These are phyloP conservation scores for Penicillium turbatum DNA, from an alignment of 495 filamentous ascomycete species.

Conservation along the genomic window DNA sequence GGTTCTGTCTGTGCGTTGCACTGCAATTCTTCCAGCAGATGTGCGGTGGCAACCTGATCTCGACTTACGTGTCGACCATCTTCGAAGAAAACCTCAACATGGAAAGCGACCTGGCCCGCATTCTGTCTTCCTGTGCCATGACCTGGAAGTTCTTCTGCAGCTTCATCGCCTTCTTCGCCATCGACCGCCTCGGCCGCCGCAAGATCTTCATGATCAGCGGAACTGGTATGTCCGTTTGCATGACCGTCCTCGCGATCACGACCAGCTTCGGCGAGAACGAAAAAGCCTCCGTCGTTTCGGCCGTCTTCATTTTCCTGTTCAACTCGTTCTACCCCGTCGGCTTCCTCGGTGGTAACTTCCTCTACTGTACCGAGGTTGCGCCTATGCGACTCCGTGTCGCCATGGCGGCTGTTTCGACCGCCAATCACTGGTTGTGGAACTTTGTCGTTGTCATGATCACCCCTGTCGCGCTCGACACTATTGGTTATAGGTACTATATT, in stretches of 20 bases:
- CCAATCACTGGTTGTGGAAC: conserved; percentile 48
- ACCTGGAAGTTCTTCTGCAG: conserved; percentile 45
- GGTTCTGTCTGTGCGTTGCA: conserved; percentile 30
- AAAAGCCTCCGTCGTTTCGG: conserved; percentile 29
- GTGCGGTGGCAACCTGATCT: conserved; percentile 28
- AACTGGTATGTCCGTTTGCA: conserved; percentile 37
- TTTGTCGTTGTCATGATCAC: conserved; percentile 53
- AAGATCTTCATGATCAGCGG: conserved; percentile 46
- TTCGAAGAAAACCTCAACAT: conserved; percentile 26
- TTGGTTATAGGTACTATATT: conserved; percentile 54
- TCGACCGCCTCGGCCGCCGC: conserved; percentile 47
- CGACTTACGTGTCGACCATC: conserved; percentile 25
- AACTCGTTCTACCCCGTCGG: conserved; percentile 53
- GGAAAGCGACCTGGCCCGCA: conserved; percentile 14
- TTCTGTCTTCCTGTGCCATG: conserved; percentile 29
- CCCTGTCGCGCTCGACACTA: conserved; percentile 46
- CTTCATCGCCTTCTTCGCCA: conserved; percentile 40
- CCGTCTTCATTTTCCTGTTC: conserved; percentile 53
- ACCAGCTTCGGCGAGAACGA: conserved; percentile 36
- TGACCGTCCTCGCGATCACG: conserved; percentile 39
- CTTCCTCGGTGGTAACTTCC: conserved; percentile 51
- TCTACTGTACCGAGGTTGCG: conserved; percentile 54
- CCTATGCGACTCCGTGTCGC: conserved; percentile 48
- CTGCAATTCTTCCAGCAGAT: conserved; percentile 38
- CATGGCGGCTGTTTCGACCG: conserved; percentile 48